These are phyloP conservation scores for Polytrichum commune DNA, from an alignment of 225 moss, liverwort and hornwort genomes.

Conservation along the genomic window DNA sequence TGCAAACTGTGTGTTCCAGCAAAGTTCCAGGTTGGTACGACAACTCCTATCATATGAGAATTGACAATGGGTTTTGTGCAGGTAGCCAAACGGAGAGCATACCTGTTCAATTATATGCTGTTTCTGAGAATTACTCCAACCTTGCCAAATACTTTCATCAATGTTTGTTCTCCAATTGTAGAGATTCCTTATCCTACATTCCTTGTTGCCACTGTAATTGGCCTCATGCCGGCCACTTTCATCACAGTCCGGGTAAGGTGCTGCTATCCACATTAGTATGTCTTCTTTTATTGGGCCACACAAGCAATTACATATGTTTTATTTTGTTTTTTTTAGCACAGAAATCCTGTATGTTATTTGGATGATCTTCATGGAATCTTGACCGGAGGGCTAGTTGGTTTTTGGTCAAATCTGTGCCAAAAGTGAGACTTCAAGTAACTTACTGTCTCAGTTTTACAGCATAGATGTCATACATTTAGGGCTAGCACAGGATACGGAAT, in stretches of 20 bases:
- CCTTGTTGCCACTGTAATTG: slow-evolving; percentile 71
- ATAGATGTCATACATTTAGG: too few species aligned
- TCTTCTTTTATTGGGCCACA: not conserved
- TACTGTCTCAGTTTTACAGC: slow-evolving; percentile 4
- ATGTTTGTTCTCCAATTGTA: slow-evolving; percentile 91
- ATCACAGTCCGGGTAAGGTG: slow-evolving; percentile 79
- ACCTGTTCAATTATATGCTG: slow-evolving; percentile 85
- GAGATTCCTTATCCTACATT: slow-evolving; percentile 77
- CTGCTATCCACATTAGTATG: slow-evolving; percentile 5
- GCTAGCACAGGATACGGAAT: too few species aligned
- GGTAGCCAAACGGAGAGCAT: slow-evolving; percentile 74
- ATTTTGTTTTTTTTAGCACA: not conserved
- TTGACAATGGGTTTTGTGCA: slow-evolving; percentile 25
- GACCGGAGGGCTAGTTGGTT: not conserved
- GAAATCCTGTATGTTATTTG: not conserved
- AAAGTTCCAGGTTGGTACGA: too few species aligned
- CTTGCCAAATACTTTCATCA: slow-evolving; percentile 96
- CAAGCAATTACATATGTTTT: not conserved
- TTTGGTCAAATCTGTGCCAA: not conserved
- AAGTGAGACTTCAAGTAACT: not conserved
- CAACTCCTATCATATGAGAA: too few species aligned
- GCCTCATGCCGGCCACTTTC: slow-evolving; percentile 83
- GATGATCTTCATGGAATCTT: not conserved
- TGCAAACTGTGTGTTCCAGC: too few species aligned
- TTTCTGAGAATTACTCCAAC: slow-evolving; percentile 93